A percentile compares a stretch with the other conserved stretches of the same genome.
Evolutionary conservation across 306 rosid genomes (phyloP).

Genomic region (Gastrolobium bilobum): DNA sequence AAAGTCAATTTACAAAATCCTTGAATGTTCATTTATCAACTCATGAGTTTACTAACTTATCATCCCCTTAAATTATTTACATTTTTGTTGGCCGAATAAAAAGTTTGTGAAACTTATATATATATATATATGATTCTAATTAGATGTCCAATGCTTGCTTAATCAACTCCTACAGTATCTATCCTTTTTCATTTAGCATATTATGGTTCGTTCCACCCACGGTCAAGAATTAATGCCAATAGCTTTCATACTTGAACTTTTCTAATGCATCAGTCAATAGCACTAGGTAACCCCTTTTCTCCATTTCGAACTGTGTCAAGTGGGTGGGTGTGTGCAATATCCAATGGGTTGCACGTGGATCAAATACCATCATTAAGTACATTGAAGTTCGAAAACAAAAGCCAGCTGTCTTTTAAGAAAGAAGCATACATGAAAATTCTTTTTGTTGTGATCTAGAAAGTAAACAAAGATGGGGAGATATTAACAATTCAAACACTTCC

Average conservation of each 20-base stretch:
- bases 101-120: slow-evolving; percentile 10
- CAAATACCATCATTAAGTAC: slow-evolving; percentile 50
- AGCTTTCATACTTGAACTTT: slow-evolving; percentile 44
- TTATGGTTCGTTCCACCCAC: slow-evolving; percentile 44
- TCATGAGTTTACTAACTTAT: slow-evolving; percentile 6
- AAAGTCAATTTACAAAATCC: slow-evolving; percentile 46
- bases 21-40: slow-evolving; percentile 24
- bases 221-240: slow-evolving; percentile 13
- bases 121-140: not conserved
- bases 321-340: slow-evolving; percentile 51
- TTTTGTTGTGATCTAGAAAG: slow-evolving; percentile 55
- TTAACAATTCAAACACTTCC: slow-evolving; percentile 46
- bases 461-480: slow-evolving; percentile 40
- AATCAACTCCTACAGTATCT: not conserved
- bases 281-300: slow-evolving; percentile 44
- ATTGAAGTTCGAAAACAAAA: slow-evolving; percentile 51
- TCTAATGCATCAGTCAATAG: slow-evolving; percentile 47
- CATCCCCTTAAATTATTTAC: not conserved
- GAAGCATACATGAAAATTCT: slow-evolving; percentile 49
- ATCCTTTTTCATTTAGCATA: slow-evolving; percentile 30
- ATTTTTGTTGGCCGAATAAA: not conserved
- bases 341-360: slow-evolving; percentile 67
- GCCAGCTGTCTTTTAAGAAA: slow-evolving; percentile 62
- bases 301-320: slow-evolving; percentile 53
- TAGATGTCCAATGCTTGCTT: not conserved